Percentiles rank a stretch among this genome's conserved stretches.
Evolutionary conservation across 2,329 filamentous ascomycete genomes (phyloP).

Genomic region (Alternaria viburni): DNA sequence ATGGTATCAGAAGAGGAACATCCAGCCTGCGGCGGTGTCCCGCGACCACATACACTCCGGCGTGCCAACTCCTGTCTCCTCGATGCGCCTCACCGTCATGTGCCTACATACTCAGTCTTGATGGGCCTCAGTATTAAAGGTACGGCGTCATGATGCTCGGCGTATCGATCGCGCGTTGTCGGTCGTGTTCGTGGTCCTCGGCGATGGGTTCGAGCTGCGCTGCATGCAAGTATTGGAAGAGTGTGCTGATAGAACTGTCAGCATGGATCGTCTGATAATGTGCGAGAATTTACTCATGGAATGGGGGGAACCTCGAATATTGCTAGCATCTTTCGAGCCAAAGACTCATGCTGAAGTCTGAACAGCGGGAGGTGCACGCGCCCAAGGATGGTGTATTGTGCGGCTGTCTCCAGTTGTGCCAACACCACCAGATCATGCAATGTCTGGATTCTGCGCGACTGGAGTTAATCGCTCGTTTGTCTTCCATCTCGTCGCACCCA

Average conservation of each 20-base stretch:
- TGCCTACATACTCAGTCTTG: background rate
- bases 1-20: background rate
- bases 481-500: background rate
- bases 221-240: background rate
- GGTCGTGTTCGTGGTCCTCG: background rate
- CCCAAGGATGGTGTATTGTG: background rate
- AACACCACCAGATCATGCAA: background rate
- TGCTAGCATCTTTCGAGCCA: background rate
- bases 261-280: background rate
- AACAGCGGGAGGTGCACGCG: background rate
- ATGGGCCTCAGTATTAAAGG: background rate
- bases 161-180: background rate
- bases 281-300: background rate
- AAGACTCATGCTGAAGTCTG: background rate
- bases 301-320: background rate
- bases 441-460: background rate
- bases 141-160: background rate
- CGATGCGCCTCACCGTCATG: background rate
- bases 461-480: background rate
- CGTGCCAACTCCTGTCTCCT: background rate
- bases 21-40: background rate
- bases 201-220: background rate
- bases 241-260: accelerated
- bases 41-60: background rate
- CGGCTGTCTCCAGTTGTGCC: background rate